Base-by-base conservation (phyloP, 2,329 filamentous ascomycete genomes). In the Aspergillus brasiliensis region DNA sequence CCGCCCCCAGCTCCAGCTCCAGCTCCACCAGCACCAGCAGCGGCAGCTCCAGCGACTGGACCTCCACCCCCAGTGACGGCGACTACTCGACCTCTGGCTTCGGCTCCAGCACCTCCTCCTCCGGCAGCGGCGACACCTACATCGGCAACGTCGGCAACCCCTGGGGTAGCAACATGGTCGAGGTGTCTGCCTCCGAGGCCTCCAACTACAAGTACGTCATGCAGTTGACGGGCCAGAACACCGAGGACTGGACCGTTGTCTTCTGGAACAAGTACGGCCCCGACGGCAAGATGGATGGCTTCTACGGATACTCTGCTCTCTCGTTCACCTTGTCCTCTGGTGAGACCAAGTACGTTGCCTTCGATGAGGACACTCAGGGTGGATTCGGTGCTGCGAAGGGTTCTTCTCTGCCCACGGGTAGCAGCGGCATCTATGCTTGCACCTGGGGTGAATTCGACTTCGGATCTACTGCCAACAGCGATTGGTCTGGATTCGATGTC, bases 361-460 rank as follows among this genome's bases (percentile, higher is more conserved):
- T 77, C 34, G 73, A 73, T 37, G 65, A 68, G 19, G 67, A 77
- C 63, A 67, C 75, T 3, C 71, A 76, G 56, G 75, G 74, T 58
- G 73, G 69, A 25, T 76, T 69, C 42, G 70, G 68, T 13, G 74
- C 75, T 7, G 67, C 69, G 11, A 47, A 63, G 17, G 65, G 62
- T n/a, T 46, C 55, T 13, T 62, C 21, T 2, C 62, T 77, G 4
- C 74, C 74, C 8, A 72, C 58, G 4, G 67, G 71, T 27, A 44
- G 61, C 5, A 70, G 59, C 42, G 76, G 76, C n/a, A 73, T 70
- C 7, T 75, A 73, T 52, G 68, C 72, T 7, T 69, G 65, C 23
- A 77, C 75, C 27, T 78, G 75, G 75, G 75, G 75, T 11, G 76
- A 78, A 54, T 77, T 77, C 31, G 71, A 72, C 21, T 76, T 78